These are phyloP conservation scores for Acanthamoeba healyi DNA, from an alignment of 208 protist species.

Conservation along the genomic window DNA sequence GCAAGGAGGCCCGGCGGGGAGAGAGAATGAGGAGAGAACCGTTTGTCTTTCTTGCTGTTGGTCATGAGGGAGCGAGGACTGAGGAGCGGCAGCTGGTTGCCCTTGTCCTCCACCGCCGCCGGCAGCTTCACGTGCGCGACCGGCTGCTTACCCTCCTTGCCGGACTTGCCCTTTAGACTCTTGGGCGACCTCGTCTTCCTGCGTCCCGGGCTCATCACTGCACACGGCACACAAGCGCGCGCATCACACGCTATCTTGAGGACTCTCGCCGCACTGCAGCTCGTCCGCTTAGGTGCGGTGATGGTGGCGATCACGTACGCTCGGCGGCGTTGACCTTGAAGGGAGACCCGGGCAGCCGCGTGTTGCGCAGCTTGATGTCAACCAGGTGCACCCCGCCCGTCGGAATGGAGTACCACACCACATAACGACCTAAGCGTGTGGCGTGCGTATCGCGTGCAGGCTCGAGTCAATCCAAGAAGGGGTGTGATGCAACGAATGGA, in stretches of 20 bases:
- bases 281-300: no score
- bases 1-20: background rate
- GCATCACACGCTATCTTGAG: no score
- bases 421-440: background rate
- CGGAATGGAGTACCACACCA: slow-evolving; percentile 1
- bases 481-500: no score
- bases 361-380: background rate
- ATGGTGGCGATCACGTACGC: background rate
- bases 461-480: no score
- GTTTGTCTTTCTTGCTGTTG: background rate
- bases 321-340: background rate
- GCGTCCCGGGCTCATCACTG: background rate
- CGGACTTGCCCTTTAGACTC: background rate
- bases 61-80: background rate
- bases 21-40: background rate
- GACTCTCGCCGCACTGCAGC: no score
- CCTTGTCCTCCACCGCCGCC: background rate
- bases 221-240: background rate
- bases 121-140: background rate
- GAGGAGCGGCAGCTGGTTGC: background rate
- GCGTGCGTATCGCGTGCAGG: no score
- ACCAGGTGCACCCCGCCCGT: background rate
- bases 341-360: background rate
- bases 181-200: slow-evolving; percentile 9
- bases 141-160: background rate